Evolutionary conservation across 2,329 filamentous ascomycete genomes (phyloP).

Genomic region (Ploettnerulaceae sp.): DNA sequence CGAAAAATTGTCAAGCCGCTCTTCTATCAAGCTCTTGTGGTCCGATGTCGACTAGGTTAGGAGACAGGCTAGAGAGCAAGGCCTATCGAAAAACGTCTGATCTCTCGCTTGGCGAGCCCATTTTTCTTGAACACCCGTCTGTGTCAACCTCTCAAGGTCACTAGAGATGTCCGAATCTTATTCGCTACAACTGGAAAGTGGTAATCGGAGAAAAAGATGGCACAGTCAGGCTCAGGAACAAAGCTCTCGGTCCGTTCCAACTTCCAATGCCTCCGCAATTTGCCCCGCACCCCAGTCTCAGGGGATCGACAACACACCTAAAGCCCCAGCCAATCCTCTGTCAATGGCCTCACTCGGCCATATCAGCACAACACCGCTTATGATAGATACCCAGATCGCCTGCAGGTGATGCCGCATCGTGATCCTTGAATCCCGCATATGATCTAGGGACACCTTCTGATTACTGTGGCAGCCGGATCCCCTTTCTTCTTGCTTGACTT

Average conservation of each 20-base stretch:
- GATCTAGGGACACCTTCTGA: slow-evolving; percentile 13
- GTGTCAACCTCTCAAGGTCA: too few relatives aligned
- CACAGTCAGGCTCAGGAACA: background rate
- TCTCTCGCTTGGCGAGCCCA: background rate
- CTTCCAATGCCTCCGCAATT: background rate
- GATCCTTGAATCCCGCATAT: slow-evolving; percentile 11
- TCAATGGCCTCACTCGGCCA: slow-evolving; percentile 12
- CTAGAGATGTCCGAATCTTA: background rate
- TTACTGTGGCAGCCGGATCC: background rate
- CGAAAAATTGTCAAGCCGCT: too few relatives aligned
- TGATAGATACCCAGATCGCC: background rate
- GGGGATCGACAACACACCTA: slow-evolving; percentile 9
- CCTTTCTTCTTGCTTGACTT: slow-evolving; percentile 1
- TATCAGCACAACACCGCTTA: background rate
- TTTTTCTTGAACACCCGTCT: background rate
- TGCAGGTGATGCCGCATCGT: slow-evolving; percentile 13
- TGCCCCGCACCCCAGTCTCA: background rate
- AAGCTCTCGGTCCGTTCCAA: slow-evolving; percentile 9
- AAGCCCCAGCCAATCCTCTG: slow-evolving; percentile 11
- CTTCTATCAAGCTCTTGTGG: too few relatives aligned
- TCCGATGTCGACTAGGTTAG: too few relatives aligned
- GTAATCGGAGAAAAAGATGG: background rate
- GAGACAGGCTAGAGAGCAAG: too few relatives aligned
- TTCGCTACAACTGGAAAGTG: slow-evolving; percentile 5
- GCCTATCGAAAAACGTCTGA: background rate